These are phyloP conservation scores for Trichoderma citrinoviride DNA, from an alignment of 2,329 filamentous ascomycete genomes.

Conservation along the genomic window DNA sequence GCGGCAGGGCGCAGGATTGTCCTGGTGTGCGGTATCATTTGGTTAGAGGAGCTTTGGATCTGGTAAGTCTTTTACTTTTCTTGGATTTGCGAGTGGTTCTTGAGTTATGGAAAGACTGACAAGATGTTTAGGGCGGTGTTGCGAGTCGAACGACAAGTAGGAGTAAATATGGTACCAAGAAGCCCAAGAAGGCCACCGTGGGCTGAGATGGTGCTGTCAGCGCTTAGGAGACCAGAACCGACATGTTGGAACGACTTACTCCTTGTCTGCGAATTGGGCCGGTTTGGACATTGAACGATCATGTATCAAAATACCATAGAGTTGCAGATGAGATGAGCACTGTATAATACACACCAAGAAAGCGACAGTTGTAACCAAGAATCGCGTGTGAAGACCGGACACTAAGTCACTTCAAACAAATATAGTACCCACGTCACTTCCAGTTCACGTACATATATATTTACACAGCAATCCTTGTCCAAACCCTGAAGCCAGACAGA, in stretches of 20 bases:
- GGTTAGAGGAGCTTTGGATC: conserved; percentile 84
- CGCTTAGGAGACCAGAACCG: background rate
- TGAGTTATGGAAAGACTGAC: conserved; percentile 22
- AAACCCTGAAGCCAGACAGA: conserved; percentile 21
- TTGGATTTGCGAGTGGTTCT: background rate
- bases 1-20: conserved; percentile 92
- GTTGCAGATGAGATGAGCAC: background rate
- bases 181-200: conserved; percentile 78
- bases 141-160: conserved; percentile 77
- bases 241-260: background rate
- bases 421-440: background rate
- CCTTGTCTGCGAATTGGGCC: background rate
- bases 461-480: conserved; percentile 23
- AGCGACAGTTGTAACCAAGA: background rate
- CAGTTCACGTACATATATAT: conserved; percentile 18
- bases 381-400: background rate
- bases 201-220: conserved; percentile 34
- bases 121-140: conserved; percentile 71
- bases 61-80: conserved; percentile 70
- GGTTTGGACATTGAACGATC: background rate
- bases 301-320: conserved; percentile 20
- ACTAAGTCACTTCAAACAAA: background rate
- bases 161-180: conserved; percentile 98
- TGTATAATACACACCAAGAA: conserved; percentile 9
- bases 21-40: conserved; percentile 96